These are phyloP conservation scores for Acacia concinna DNA, from an alignment of 331 rosid genomes.

Conservation along the genomic window DNA sequence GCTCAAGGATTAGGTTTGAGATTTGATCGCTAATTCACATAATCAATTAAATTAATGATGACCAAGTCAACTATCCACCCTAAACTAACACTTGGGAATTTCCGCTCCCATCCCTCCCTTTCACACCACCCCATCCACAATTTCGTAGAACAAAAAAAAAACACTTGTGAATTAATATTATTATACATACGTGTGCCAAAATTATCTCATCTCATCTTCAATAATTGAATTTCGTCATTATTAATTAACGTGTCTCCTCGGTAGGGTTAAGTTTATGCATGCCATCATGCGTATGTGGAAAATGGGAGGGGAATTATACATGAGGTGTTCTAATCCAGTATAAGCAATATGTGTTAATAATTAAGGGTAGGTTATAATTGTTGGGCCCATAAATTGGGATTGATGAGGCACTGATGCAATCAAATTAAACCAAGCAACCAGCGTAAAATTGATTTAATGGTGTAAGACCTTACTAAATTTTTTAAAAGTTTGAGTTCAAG, in stretches of 20 bases:
- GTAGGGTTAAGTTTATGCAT: background rate
- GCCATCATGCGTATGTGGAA: background rate
- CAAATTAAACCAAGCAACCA: no score
- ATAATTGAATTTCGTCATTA: background rate
- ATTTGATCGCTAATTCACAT: conserved; percentile 6
- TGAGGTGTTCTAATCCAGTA: background rate
- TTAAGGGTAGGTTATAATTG: background rate
- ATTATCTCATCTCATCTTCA: background rate
- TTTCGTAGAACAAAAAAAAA: no score
- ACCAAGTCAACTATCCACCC: conserved; percentile 28
- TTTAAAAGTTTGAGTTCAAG: no score
- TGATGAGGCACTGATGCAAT: background rate
- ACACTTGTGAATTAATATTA: background rate
- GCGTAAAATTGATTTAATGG: no score
- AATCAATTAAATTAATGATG: background rate
- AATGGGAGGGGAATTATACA: no score
- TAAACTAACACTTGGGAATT: background rate
- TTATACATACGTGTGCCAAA: background rate
- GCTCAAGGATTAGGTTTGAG: conserved; percentile 34
- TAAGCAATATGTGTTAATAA: background rate
- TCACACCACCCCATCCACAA: background rate
- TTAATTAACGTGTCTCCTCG: background rate
- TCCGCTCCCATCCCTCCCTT: background rate
- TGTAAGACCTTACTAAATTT: no score
- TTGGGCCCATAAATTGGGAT: background rate